These are phyloP conservation scores for Penicillium sp. DNA, from an alignment of 2,329 filamentous ascomycete species.

Conservation along the genomic window DNA sequence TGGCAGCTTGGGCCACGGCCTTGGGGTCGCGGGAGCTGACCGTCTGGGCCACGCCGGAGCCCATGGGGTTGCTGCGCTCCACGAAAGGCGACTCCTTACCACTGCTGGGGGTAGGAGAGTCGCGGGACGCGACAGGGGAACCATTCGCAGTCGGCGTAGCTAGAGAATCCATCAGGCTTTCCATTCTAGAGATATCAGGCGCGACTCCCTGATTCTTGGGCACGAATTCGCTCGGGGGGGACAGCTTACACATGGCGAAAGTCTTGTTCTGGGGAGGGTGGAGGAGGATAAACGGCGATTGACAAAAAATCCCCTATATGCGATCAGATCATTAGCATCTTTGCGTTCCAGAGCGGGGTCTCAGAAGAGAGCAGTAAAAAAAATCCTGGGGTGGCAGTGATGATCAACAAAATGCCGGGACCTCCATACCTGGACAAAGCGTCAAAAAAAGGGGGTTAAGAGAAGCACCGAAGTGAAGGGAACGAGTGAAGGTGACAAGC, in stretches of 20 bases:
- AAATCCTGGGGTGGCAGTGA: slow-evolving; percentile 7
- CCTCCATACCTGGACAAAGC: slow-evolving; percentile 19
- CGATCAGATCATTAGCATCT: slow-evolving; percentile 17
- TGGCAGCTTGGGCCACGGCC: slow-evolving; percentile 50
- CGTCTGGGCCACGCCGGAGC: slow-evolving; percentile 51
- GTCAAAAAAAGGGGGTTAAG: slow-evolving; percentile 13
- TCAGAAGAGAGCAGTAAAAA: slow-evolving; percentile 10
- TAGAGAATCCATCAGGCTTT: slow-evolving; percentile 26
- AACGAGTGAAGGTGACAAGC: slow-evolving; percentile 19
- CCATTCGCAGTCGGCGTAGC: slow-evolving; percentile 34
- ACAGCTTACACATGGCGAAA: slow-evolving; percentile 39
- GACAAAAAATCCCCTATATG: slow-evolving; percentile 28
- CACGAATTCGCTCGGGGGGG: slow-evolving; percentile 6
- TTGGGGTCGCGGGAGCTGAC: slow-evolving; percentile 63
- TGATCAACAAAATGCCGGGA: slow-evolving; percentile 7
- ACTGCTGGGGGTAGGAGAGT: slow-evolving; percentile 42
- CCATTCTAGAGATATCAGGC: slow-evolving; percentile 4
- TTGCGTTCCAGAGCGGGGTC: slow-evolving; percentile 6
- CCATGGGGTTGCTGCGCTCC: slow-evolving; percentile 56
- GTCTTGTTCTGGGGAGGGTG: slow-evolving; percentile 13
- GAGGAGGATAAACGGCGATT: slow-evolving; percentile 19
- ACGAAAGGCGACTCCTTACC: slow-evolving; percentile 52
- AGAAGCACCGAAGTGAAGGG: slow-evolving; percentile 14
- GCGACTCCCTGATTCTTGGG: not conserved
- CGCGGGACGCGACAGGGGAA: slow-evolving; percentile 30